A percentile compares a stretch with the other conserved stretches of the same genome.
phyloP scores from a whole-genome alignment of 768 basidiomycete species.

The Botryobasidium botryosum region DNA sequence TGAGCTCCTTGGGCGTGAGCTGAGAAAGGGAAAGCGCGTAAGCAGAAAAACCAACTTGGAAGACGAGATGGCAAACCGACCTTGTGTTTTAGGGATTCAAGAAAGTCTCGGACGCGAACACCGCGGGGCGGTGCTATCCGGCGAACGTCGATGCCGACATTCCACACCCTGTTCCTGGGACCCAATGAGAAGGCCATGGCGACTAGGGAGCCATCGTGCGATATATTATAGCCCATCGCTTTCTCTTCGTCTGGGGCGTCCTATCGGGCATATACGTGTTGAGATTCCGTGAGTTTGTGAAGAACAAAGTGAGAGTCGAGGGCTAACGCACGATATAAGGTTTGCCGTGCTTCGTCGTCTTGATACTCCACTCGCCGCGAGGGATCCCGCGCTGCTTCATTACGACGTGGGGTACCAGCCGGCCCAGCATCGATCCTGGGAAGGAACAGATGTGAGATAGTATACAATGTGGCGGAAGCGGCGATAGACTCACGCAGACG shows the following conservation, averaged over 20 bases:
- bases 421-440: conserved; percentile 8
- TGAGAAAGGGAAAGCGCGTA: conserved; percentile 12
- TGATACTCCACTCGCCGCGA: conserved; percentile 7
- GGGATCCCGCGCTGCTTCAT: conserved; percentile 11
- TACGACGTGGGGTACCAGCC: conserved; percentile 10
- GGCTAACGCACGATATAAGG: conserved; percentile 10
- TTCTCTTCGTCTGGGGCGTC: conserved; percentile 10
- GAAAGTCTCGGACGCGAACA: conserved; percentile 41
- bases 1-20: conserved; percentile 35
- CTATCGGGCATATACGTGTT: neutral
- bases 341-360: conserved; percentile 11
- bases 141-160: conserved; percentile 68
- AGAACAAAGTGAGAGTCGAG: neutral
- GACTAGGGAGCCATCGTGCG: conserved; percentile 22
- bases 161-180: conserved; percentile 51
- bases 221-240: conserved; percentile 13
- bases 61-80: conserved; percentile 23
- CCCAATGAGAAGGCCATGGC: conserved; percentile 39
- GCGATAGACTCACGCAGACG: conserved; percentile 10
- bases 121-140: conserved; percentile 44
- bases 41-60: neutral
- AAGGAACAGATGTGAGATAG: neutral
- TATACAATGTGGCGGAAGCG: neutral
- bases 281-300: neutral
- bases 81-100: conserved; percentile 61